Percentiles rank a stretch among this genome's conserved stretches.
Conservation (phyloP, 371 early-diverging fungal species). For the Umbelopsis sp. region DNA sequence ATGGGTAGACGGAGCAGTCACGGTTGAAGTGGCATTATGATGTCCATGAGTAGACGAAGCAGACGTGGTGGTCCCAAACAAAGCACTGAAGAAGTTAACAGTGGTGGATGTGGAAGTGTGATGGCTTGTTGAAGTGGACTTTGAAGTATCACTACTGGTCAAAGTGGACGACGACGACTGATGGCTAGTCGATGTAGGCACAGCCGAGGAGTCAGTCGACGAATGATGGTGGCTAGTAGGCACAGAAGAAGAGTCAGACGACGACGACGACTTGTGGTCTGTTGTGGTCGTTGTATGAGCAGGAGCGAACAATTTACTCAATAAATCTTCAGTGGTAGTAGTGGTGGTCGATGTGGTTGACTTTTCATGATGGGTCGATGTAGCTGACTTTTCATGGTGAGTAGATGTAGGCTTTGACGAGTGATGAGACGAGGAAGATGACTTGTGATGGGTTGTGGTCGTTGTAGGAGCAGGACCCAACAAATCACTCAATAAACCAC, state of each 20-base stretch:
- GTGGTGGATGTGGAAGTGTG: background rate
- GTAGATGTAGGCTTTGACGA: background rate
- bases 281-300: background rate
- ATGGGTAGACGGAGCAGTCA: background rate
- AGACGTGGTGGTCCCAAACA: background rate
- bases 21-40: background rate
- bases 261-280: background rate
- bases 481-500: conserved; percentile 4
- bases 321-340: background rate
- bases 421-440: background rate
- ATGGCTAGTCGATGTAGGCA: background rate
- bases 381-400: background rate
- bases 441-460: background rate
- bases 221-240: background rate
- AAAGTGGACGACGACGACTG: background rate
- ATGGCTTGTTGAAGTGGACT: background rate
- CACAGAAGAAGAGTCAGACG: background rate
- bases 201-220: background rate
- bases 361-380: background rate
- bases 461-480: background rate
- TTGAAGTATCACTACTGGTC: background rate
- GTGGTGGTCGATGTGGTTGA: background rate
- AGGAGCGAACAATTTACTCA: background rate
- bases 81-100: background rate
- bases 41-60: background rate